These are phyloP conservation scores for Neofusicoccum cordaticola DNA, from an alignment of 2,329 filamentous ascomycete genomes.

Conservation along the genomic window DNA sequence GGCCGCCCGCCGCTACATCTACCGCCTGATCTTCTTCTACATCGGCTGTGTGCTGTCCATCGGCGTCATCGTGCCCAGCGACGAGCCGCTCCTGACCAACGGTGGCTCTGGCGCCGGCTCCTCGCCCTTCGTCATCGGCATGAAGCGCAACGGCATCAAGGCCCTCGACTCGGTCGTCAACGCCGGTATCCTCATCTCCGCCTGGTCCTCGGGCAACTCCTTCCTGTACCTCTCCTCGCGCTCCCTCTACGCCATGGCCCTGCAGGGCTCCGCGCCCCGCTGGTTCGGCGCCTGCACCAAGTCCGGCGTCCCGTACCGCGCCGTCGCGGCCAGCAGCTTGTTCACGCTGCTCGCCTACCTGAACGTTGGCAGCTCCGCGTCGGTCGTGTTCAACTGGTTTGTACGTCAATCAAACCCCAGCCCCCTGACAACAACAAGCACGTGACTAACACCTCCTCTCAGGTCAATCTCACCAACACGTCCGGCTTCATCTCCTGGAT, in stretches of 20 bases:
- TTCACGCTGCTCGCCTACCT: constrained; percentile 51
- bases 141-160: constrained; percentile 50
- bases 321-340: constrained; percentile 43
- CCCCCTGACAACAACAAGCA: too few relatives aligned
- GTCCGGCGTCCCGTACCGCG: constrained; percentile 55
- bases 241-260: constrained; percentile 54
- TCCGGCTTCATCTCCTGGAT: constrained; percentile 55
- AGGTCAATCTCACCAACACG: constrained; percentile 62
- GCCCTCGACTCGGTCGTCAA: constrained; percentile 67
- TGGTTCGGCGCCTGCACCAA: constrained; percentile 60
- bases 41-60: constrained; percentile 58
- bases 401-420: constrained; percentile 29
- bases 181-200: constrained; percentile 66
- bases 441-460: background rate
- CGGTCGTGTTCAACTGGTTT: constrained; percentile 64
- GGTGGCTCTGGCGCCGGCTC: constrained; percentile 55
- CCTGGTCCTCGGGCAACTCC: constrained; percentile 57
- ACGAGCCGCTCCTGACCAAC: constrained; percentile 50
- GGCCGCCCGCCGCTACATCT: constrained; percentile 60
- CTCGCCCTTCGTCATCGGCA: constrained; percentile 50
- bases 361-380: constrained; percentile 44
- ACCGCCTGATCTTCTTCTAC: constrained; percentile 62
- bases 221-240: constrained; percentile 54
- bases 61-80: constrained; percentile 57
- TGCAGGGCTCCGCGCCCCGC: constrained; percentile 63